These are phyloP conservation scores for Candida tallmaniae DNA, from an alignment of 805 yeast genomes.

Conservation along the genomic window DNA sequence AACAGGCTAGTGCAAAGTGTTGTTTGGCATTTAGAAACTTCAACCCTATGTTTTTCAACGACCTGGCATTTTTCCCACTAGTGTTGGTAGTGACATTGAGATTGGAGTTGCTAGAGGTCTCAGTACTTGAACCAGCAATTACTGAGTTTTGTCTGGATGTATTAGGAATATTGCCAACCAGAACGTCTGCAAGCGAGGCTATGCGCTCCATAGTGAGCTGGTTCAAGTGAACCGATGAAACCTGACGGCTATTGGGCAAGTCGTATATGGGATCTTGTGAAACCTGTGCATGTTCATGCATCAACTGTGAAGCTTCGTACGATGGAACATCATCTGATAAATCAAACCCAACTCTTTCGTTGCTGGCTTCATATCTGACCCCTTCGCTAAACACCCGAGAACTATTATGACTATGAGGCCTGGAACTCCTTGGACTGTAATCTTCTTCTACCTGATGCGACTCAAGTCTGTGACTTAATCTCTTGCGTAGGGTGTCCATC, in stretches of 20 bases:
- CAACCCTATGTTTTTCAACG: constrained; percentile 56
- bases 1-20: constrained; percentile 70
- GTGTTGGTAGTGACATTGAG: constrained; percentile 5
- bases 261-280: not conserved
- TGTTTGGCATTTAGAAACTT: constrained; percentile 70
- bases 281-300: constrained; percentile 19
- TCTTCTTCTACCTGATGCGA: constrained; percentile 32
- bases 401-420: constrained; percentile 6
- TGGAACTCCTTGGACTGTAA: constrained; percentile 16
- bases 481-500: constrained; percentile 20
- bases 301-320: constrained; percentile 36
- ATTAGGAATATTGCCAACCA: constrained; percentile 9
- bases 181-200: constrained; percentile 4
- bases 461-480: constrained; percentile 23
- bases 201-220: not conserved
- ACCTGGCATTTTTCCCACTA: constrained; percentile 3
- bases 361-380: constrained; percentile 1
- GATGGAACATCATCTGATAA: constrained; percentile 33
- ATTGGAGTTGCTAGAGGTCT: constrained; percentile 5
- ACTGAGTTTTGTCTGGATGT: constrained; percentile 11
- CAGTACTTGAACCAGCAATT: constrained; percentile 7
- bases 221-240: not conserved
- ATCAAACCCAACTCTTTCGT: constrained; percentile 13
- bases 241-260: not conserved
- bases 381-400: constrained; percentile 6